Conservation (phyloP, 306 rosid genomes). For the Crataegus laevigata region DNA sequence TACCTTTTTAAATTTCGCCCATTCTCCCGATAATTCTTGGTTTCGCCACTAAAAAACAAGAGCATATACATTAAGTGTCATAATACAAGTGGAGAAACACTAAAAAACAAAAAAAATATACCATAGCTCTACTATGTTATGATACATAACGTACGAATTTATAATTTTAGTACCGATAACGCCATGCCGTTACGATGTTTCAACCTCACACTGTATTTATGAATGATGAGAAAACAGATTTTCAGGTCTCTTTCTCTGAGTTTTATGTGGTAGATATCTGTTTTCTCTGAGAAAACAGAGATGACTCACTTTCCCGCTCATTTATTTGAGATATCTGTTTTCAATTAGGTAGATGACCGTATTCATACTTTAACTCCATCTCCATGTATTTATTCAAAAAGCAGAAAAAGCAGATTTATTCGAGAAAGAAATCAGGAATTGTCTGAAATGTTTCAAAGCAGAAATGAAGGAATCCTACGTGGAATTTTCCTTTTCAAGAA, state of each 20-base stretch:
- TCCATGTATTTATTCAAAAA: neutral
- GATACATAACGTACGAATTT: too few relatives aligned
- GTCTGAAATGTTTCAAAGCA: neutral
- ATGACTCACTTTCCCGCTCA: neutral
- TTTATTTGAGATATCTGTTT: neutral
- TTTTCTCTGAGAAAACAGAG: too few relatives aligned
- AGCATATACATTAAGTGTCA: too few relatives aligned
- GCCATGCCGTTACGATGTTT: too few relatives aligned
- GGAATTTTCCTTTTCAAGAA: neutral
- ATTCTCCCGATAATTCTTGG: too few relatives aligned
- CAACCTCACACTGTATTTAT: too few relatives aligned
- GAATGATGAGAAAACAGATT: neutral
- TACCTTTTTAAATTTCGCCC: too few relatives aligned
- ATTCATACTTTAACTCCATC: neutral
- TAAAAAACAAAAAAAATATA: too few relatives aligned
- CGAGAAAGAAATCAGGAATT: neutral
- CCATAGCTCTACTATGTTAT: too few relatives aligned
- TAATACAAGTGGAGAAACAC: too few relatives aligned
- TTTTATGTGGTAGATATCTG: neutral
- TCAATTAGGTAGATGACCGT: neutral
- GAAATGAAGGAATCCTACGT: constrained; percentile 4
- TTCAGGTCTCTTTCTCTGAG: neutral
- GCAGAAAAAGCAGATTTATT: neutral
- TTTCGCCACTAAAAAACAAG: too few relatives aligned
- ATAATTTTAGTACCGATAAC: too few relatives aligned